These are phyloP conservation scores for Tulasnella sp. DNA, from an alignment of 768 basidiomycete species.

Conservation along the genomic window DNA sequence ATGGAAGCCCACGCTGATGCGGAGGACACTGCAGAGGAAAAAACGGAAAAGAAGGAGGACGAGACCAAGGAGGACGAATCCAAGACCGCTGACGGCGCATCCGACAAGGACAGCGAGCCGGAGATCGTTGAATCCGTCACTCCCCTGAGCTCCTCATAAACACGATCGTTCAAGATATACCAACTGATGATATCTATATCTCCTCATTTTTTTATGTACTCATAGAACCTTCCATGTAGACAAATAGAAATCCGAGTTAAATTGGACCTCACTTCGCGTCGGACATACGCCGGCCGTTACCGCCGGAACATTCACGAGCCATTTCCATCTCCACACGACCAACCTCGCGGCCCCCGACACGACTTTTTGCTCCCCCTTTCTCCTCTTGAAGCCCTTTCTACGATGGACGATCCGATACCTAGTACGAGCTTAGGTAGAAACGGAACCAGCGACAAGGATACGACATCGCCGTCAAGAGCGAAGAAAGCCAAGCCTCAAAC, in stretches of 20 bases:
- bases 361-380: neutral
- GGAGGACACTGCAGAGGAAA: neutral
- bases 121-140: conserved; percentile 4
- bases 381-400: neutral
- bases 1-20: neutral
- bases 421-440: neutral
- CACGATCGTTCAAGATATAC: neutral
- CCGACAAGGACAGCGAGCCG: conserved; percentile 20
- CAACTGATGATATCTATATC: neutral
- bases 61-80: neutral
- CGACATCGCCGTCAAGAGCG: neutral
- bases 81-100: neutral
- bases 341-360: neutral
- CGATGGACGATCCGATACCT: neutral
- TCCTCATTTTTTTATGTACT: neutral
- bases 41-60: neutral
- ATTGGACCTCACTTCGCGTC: neutral
- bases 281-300: neutral
- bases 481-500: neutral
- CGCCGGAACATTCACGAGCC: neutral
- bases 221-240: neutral
- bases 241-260: neutral
- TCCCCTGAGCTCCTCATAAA: neutral
- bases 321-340: neutral
- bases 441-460: neutral